A percentile compares a stretch with the other conserved stretches of the same genome.
phyloP scores from a whole-genome alignment of 2,329 filamentous ascomycete genomes.

The Sclerotinia nivalis region DNA sequence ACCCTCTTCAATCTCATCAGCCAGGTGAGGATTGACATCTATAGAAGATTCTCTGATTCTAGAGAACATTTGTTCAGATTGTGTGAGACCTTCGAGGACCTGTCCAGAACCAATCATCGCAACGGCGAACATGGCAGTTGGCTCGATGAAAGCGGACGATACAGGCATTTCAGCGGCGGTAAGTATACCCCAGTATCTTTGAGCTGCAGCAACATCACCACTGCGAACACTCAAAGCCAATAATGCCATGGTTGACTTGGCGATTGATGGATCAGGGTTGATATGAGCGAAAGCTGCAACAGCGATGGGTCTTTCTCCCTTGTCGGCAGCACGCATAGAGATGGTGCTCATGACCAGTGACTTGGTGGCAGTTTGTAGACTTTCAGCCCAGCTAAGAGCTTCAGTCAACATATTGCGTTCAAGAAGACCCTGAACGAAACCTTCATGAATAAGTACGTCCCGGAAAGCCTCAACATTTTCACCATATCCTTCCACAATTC shows the following conservation, averaged over 20 bases:
- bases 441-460: slow-evolving; percentile 69
- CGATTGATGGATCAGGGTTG: slow-evolving; percentile 50
- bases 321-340: slow-evolving; percentile 77
- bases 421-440: slow-evolving; percentile 77
- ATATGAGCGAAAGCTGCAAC: slow-evolving; percentile 64
- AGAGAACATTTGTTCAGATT: slow-evolving; percentile 84
- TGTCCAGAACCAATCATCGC: slow-evolving; percentile 84
- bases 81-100: slow-evolving; percentile 74
- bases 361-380: slow-evolving; percentile 60
- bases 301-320: slow-evolving; percentile 68
- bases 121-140: slow-evolving; percentile 85
- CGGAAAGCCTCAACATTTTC: slow-evolving; percentile 63
- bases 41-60: slow-evolving; percentile 67
- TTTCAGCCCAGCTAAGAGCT: slow-evolving; percentile 71
- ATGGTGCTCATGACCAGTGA: slow-evolving; percentile 69
- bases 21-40: slow-evolving; percentile 55
- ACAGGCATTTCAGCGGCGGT: slow-evolving; percentile 61
- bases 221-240: slow-evolving; percentile 83
- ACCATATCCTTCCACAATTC: slow-evolving; percentile 66
- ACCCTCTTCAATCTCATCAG: slow-evolving; percentile 84
- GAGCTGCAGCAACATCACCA: slow-evolving; percentile 75
- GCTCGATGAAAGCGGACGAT: slow-evolving; percentile 72
- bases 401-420: slow-evolving; percentile 68
- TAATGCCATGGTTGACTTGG: slow-evolving; percentile 72
- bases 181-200: slow-evolving; percentile 78